Evolutionary conservation across 805 yeast genomes (phyloP), one percentile per base, ranked within the genome.

Genomic region (Kodamaea kaohsiungensis): DNA sequence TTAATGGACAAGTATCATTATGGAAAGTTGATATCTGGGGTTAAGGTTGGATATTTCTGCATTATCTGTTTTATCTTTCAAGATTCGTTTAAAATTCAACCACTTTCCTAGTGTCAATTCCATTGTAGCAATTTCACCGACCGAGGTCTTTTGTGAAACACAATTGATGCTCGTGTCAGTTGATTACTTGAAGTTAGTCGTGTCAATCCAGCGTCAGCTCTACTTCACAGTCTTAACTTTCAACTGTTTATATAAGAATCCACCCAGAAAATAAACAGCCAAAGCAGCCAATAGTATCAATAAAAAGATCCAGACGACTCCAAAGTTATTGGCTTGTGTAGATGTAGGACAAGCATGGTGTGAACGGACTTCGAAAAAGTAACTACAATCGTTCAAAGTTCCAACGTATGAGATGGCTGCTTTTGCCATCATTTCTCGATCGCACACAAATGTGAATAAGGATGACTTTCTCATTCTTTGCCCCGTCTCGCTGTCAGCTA

Each of bases 331-430:
- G 10, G 79, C 82, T 60, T 84, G 81, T 50, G 86, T 84, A 8
- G 89, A 84, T 59, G 91, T 87, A 0, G 96, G 89, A 68, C 97
- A 91, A 0, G 96, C 97, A 70, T 86, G 88, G 43, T 89, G 84
- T 2, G 96, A 88, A 59, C 91, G 73, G 33, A 90, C 91, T 64
- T 91, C 97, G 67, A 91, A 91, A 64, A 87, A 82, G 67, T 89
- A 91, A 38, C 87, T 83, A 69, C 97, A 91, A 57, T 91, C 89
- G 66, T 89, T 82, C 43, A 82, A 64, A 6, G 84, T 83, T 1
- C 95, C 95, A 33, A 91, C 79, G 65, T 79, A 90, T 15, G 88
- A 79, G 0, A 90, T 74, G 37, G 82, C 76, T 0, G 92, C 95
- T 56, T 82, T 82, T 5, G 82, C 70, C 65, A 81, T 68, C 63